These are phyloP conservation scores for Nemania sp. DNA, from an alignment of 2,329 filamentous ascomycete species.

Conservation along the genomic window DNA sequence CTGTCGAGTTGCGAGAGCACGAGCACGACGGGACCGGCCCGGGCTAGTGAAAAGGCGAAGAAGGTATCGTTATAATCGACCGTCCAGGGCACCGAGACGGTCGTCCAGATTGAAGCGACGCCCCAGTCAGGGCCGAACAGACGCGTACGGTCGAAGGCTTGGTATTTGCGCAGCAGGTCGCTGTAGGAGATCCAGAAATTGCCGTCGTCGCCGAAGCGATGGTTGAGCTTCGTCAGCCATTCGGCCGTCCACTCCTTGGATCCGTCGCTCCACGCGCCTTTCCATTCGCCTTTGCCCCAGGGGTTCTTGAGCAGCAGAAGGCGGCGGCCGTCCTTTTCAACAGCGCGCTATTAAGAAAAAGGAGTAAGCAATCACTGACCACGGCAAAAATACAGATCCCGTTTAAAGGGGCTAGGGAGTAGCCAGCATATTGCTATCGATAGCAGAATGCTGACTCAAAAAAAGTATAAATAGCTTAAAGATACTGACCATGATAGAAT, in stretches of 20 bases:
- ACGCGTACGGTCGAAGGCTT: constrained; percentile 60
- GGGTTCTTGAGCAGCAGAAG: constrained; percentile 73
- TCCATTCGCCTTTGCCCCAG: constrained; percentile 82
- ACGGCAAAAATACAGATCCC: too few species aligned
- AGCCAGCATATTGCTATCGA: too few species aligned
- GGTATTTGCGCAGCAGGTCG: constrained; percentile 61
- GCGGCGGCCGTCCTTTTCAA: constrained; percentile 63
- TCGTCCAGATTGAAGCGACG: constrained; percentile 52
- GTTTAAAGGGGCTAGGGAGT: too few species aligned
- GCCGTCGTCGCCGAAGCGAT: constrained; percentile 77
- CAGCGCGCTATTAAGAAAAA: too few species aligned
- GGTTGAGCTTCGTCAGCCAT: constrained; percentile 71
- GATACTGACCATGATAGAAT: constrained; percentile 64
- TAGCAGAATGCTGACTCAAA: too few species aligned
- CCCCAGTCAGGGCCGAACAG: constrained; percentile 61
- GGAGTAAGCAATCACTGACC: too few species aligned
- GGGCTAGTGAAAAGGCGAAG: constrained; percentile 55
- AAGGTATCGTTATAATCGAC: constrained; percentile 57
- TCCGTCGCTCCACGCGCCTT: constrained; percentile 79
- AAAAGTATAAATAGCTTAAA: too few species aligned
- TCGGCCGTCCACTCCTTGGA: constrained; percentile 83
- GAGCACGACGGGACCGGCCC: constrained; percentile 55
- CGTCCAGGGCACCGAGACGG: constrained; percentile 59
- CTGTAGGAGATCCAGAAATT: constrained; percentile 64
- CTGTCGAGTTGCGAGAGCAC: constrained; percentile 61